A percentile compares a stretch with the other conserved stretches of the same genome.
These are phyloP conservation scores for Ophiocordyceps sinensis DNA, from an alignment of 2,329 filamentous ascomycete genomes.

Conservation along the genomic window DNA sequence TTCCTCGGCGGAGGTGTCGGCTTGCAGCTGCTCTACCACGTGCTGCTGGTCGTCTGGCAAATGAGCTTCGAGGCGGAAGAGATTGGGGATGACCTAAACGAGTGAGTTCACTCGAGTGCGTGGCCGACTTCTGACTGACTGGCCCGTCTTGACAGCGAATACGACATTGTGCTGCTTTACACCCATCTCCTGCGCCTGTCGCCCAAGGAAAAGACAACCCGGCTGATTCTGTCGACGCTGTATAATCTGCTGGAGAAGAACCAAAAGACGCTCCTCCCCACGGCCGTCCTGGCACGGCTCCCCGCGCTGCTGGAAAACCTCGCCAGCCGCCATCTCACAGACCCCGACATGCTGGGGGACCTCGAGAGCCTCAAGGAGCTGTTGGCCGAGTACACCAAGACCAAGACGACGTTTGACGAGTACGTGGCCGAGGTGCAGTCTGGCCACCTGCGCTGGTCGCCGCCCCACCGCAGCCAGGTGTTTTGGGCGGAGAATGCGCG, in stretches of 20 bases:
- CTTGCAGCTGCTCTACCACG: slow-evolving; percentile 85
- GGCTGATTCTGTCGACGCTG: slow-evolving; percentile 77
- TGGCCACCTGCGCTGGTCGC: slow-evolving; percentile 84
- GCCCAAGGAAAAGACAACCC: slow-evolving; percentile 95
- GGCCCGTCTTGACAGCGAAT: slow-evolving; percentile 46
- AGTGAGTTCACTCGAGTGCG: slow-evolving; percentile 41
- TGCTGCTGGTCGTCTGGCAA: slow-evolving; percentile 90
- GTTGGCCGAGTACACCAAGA: slow-evolving; percentile 53
- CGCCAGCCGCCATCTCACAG: slow-evolving; percentile 45
- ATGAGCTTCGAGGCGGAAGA: slow-evolving; percentile 80
- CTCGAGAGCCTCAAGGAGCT: slow-evolving; percentile 45
- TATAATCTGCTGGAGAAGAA: slow-evolving; percentile 66
- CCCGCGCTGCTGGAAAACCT: slow-evolving; percentile 52
- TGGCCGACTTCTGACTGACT: background rate
- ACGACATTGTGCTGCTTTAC: slow-evolving; percentile 83
- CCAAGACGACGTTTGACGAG: slow-evolving; percentile 70
- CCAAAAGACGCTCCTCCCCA: slow-evolving; percentile 61
- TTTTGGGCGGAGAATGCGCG: slow-evolving; percentile 91
- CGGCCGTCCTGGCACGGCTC: slow-evolving; percentile 73
- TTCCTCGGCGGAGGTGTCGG: slow-evolving; percentile 68
- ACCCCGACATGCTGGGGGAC: slow-evolving; percentile 50
- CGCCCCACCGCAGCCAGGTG: slow-evolving; percentile 69
- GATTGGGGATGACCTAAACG: slow-evolving; percentile 63
- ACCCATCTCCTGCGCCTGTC: slow-evolving; percentile 85
- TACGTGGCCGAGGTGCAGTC: slow-evolving; percentile 77